Base-by-base conservation (phyloP, 2,329 filamentous ascomycete species). In the Alternaria novae-zelandiae region DNA sequence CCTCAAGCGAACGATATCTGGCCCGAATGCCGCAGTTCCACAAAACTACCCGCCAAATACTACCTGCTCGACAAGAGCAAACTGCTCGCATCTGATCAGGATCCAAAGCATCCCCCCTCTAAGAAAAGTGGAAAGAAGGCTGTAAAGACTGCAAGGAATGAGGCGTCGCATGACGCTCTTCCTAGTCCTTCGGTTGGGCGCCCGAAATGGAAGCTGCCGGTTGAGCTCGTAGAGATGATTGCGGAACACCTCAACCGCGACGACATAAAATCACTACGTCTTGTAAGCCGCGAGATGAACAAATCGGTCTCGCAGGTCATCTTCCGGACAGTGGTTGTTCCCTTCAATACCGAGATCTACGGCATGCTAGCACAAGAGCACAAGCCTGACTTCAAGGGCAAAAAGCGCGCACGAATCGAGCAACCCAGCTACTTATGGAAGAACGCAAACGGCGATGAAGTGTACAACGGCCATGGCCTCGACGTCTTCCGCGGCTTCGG, bases 301-400 rank as follows among this genome's bases (percentile, higher is more conserved):
- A 67, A 75, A 12, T 87, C 86, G 63, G 83, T 89, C 2, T 88
- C 88, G 0, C 81, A 83, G 43, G 81, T 83, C 44, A 83, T 90
- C 49, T 91, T 90, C 74, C 82, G 84, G 60, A 88, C 87, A 47
- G 86, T 90, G 9, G 88, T 91, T 6, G 86, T 90, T 2, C 87
- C 88, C 2, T 92, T 91, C 79, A 87, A 86, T 45, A 85, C 87
- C 2, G 86, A 90, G 67, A 86, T 91, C 23, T 90, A 88, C 73
- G 85, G 84, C 47, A 85, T 85, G 78, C 77, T 85, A 20, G 80
- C 81, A 15, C 78, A 79, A 61, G 78, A 77, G 26, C 72, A 72
- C 23, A 74, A 77, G 55, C 70, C 65, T 7, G 77, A 78, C 71
- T 56, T 70, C 44, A 81, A 80, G 65, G 78, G 74, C 15, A 80